Percentiles rank a stretch among this genome's conserved stretches.
phyloP scores from a whole-genome alignment of 257 asterid species.

The Nicotiana sylvestris region DNA sequence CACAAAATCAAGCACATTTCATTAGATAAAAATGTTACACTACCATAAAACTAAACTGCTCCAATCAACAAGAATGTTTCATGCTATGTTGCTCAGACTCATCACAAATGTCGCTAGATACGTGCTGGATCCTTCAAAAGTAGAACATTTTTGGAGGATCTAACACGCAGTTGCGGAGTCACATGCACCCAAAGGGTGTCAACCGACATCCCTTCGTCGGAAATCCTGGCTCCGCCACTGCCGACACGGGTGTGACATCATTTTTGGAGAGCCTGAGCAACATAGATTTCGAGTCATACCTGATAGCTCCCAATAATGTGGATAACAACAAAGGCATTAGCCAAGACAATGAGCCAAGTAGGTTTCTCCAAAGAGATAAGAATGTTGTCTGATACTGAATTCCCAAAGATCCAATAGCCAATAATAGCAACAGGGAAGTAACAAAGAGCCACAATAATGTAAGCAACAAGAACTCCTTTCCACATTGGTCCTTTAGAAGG shows the following conservation, averaged over 20 bases:
- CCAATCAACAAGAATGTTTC: no score
- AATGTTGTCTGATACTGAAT: slow-evolving; percentile 54
- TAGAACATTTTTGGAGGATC: no score
- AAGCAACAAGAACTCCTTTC: slow-evolving; percentile 88
- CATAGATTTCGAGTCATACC: slow-evolving; percentile 24
- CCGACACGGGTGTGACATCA: no score
- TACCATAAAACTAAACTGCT: no score
- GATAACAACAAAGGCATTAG: slow-evolving; percentile 77
- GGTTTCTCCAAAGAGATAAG: slow-evolving; percentile 57
- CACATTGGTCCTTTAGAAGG: slow-evolving; percentile 95
- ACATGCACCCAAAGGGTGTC: no score
- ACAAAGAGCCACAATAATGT: slow-evolving; percentile 80
- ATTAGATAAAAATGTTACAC: slow-evolving; percentile 16
- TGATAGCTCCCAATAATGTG: slow-evolving; percentile 98
- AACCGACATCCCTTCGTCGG: no score
- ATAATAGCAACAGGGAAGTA: slow-evolving; percentile 89
- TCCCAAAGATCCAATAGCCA: slow-evolving; percentile 77
- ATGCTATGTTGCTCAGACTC: no score
- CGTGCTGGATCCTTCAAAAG: no score
- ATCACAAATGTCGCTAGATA: no score
- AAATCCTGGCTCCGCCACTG: no score
- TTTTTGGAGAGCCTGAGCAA: no score
- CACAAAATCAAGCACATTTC: background rate
- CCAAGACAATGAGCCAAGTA: slow-evolving; percentile 83
- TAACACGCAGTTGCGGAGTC: no score